Evolutionary conservation across 2,329 filamentous ascomycete species (phyloP).

Genomic region (Aspergillus pseudoterreus): DNA sequence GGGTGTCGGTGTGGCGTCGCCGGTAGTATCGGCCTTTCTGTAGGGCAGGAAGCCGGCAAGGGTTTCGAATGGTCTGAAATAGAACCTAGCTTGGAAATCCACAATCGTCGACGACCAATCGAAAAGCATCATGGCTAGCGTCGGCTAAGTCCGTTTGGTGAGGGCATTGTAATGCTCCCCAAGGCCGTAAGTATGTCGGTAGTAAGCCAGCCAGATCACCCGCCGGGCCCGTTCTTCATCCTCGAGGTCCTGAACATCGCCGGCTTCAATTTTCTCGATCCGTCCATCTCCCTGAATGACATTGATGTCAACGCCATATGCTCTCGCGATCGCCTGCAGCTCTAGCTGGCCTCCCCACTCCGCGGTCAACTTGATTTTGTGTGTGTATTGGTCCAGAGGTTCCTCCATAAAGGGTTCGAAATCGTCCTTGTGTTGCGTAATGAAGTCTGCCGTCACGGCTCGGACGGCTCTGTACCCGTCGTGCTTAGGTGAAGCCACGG

Average conservation of each 20-base stretch:
- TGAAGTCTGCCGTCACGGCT: slow-evolving; percentile 71
- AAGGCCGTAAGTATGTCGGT: slow-evolving; percentile 86
- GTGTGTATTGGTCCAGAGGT: slow-evolving; percentile 66
- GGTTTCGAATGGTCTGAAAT: too few species aligned
- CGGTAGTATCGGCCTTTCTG: slow-evolving; percentile 12
- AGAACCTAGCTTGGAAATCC: too few species aligned
- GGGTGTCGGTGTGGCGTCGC: slow-evolving; percentile 43
- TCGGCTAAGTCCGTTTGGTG: slow-evolving; percentile 41
- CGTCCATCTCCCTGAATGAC: slow-evolving; percentile 79
- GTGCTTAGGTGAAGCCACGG: slow-evolving; percentile 33
- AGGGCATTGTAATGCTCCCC: slow-evolving; percentile 98
- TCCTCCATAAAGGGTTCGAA: slow-evolving; percentile 87
- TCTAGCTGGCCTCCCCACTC: slow-evolving; percentile 97
- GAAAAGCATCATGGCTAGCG: not conserved
- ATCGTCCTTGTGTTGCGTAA: slow-evolving; percentile 68
- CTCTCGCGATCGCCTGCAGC: slow-evolving; percentile 75
- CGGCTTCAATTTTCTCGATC: slow-evolving; percentile 68
- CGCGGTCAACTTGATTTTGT: slow-evolving; percentile 77
- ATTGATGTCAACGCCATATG: slow-evolving; percentile 75
- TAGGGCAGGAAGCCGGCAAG: too few species aligned
- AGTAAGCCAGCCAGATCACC: slow-evolving; percentile 89
- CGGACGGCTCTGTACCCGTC: slow-evolving; percentile 65
- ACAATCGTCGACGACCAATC: not conserved
- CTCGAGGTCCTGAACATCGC: slow-evolving; percentile 36
- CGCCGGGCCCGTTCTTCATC: slow-evolving; percentile 51